A percentile compares a stretch with the other conserved stretches of the same genome.
Evolutionary conservation across 495 filamentous ascomycete genomes (phyloP).

Genomic region (Staphylotrichum longicolle): DNA sequence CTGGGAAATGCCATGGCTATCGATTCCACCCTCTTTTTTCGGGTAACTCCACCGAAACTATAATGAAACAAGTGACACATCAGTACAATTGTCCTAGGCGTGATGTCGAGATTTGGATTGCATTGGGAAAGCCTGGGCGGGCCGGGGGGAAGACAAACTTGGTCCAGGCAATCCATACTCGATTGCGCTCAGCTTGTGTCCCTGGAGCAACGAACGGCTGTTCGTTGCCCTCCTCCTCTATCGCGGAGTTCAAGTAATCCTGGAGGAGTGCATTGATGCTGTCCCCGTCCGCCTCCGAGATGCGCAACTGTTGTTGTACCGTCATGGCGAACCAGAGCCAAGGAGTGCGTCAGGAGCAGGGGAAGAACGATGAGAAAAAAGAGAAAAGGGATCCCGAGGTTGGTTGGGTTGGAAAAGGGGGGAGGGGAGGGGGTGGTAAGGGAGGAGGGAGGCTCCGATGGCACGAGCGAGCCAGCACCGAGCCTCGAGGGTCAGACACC

Average conservation of each 20-base stretch:
- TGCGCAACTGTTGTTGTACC: slow-evolving; percentile 13
- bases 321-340: slow-evolving; percentile 2
- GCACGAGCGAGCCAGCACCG: slow-evolving; percentile 11
- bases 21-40: slow-evolving; percentile 5
- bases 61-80: slow-evolving; percentile 10
- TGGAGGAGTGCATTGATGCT: slow-evolving; percentile 11
- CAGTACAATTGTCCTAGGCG: slow-evolving; percentile 9
- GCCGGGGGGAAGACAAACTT: slow-evolving; percentile 11
- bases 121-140: slow-evolving; percentile 8
- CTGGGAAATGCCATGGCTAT: slow-evolving; percentile 1
- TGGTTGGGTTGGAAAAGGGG: too few species aligned
- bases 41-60: slow-evolving; percentile 9
- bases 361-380: slow-evolving; percentile 4
- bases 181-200: slow-evolving; percentile 6
- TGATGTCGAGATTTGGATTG: slow-evolving; percentile 10
- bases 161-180: slow-evolving; percentile 14
- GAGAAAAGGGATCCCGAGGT: slow-evolving; percentile 9
- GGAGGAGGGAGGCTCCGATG: slow-evolving; percentile 10
- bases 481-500: slow-evolving; percentile 9
- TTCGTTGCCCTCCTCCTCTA: slow-evolving; percentile 3
- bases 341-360: slow-evolving; percentile 9
- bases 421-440: neutral
- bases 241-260: slow-evolving; percentile 5
- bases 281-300: slow-evolving; percentile 9
- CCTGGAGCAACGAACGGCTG: too few species aligned